Conservation (phyloP, 257 asterid species). For the Cynanchum wilfordii region DNA sequence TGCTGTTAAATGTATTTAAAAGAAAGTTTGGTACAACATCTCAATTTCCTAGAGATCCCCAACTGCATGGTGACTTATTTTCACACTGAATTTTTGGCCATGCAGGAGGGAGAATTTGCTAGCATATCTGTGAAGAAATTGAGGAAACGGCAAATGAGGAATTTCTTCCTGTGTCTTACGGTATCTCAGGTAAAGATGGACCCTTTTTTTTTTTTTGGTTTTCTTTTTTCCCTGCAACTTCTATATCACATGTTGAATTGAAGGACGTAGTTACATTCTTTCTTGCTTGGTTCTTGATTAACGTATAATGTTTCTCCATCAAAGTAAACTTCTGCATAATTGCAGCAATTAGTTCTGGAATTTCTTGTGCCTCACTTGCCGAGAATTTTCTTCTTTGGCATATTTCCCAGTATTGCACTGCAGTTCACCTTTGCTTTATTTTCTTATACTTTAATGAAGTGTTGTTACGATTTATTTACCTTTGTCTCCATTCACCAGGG, state of each 20-base stretch:
- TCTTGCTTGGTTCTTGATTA: background rate
- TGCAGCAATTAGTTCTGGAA: slow-evolving; percentile 4
- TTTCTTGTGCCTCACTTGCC: background rate
- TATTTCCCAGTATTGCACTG: background rate
- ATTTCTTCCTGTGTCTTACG: slow-evolving; percentile 88
- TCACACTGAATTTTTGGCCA: background rate
- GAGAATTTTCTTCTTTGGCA: background rate
- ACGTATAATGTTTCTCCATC: background rate
- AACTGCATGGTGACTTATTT: background rate
- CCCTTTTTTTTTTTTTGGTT: slow-evolving; percentile 11
- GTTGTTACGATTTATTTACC: background rate
- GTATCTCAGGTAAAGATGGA: slow-evolving; percentile 75
- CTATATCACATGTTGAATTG: background rate
- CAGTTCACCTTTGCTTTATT: background rate
- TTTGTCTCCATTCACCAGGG: slow-evolving; percentile 50
- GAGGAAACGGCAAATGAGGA: slow-evolving; percentile 89
- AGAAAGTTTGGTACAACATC: background rate
- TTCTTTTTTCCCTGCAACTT: background rate
- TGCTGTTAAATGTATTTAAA: background rate
- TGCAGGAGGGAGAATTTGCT: slow-evolving; percentile 90
- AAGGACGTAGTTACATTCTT: background rate
- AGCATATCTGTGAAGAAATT: slow-evolving; percentile 66
- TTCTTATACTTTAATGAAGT: background rate
- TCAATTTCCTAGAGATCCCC: background rate
- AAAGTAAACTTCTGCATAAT: background rate